Conservation (phyloP, 1,284 basidiomycete genomes). For the Leccinum olivaceoglutinosum region DNA sequence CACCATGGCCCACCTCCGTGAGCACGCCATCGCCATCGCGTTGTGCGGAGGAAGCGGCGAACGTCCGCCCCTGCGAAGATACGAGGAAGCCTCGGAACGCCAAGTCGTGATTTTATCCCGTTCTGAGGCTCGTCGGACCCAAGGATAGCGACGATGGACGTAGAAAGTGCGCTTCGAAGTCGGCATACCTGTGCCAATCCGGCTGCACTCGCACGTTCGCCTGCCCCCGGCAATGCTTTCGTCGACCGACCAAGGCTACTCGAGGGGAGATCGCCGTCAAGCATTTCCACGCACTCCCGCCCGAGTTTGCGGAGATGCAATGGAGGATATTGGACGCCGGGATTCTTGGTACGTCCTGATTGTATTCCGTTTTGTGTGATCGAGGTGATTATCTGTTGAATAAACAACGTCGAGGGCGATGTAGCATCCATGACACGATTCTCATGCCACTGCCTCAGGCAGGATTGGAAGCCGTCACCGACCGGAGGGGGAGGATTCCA, state of each 20-base stretch:
- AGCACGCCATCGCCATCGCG: slow-evolving; percentile 47
- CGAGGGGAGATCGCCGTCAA: slow-evolving; percentile 52
- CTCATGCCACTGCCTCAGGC: slow-evolving; percentile 23
- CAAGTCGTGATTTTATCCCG: slow-evolving; percentile 33
- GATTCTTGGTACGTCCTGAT: slow-evolving; percentile 39
- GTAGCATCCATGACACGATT: slow-evolving; percentile 46
- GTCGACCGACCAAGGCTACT: slow-evolving; percentile 36
- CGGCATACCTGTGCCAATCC: slow-evolving; percentile 42
- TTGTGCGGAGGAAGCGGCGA: slow-evolving; percentile 61
- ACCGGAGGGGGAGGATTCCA: slow-evolving; percentile 4
- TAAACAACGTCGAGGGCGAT: slow-evolving; percentile 56
- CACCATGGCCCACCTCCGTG: slow-evolving; percentile 41
- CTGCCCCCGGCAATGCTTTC: slow-evolving; percentile 47
- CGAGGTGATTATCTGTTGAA: background rate
- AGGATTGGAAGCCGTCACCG: background rate
- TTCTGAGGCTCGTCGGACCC: slow-evolving; percentile 30
- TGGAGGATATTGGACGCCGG: slow-evolving; percentile 62
- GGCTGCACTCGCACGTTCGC: slow-evolving; percentile 59
- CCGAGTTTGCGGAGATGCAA: slow-evolving; percentile 50
- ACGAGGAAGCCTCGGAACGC: slow-evolving; percentile 42
- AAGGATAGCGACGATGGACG: slow-evolving; percentile 28
- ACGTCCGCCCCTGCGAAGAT: slow-evolving; percentile 60
- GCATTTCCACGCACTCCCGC: slow-evolving; percentile 50
- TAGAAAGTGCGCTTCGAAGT: slow-evolving; percentile 49
- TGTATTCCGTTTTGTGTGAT: background rate